A percentile compares a stretch with the other conserved stretches of the same genome.
Evolutionary conservation across 371 early-diverging fungal genomes (phyloP).

Genomic region (Thermomucor indicae-seudaticae): DNA sequence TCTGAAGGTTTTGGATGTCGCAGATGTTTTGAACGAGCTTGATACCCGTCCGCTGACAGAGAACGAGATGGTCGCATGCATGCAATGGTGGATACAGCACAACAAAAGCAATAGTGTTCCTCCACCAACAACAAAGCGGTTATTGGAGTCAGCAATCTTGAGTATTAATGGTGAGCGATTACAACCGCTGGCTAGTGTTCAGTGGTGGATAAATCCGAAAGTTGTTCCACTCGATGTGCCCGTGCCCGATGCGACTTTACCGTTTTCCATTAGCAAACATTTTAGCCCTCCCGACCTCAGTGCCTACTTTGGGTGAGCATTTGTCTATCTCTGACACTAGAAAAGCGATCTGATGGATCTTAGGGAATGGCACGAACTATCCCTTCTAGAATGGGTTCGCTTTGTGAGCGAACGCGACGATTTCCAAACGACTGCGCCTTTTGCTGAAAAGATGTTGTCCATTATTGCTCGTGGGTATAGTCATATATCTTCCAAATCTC

Average conservation of each 20-base stretch:
- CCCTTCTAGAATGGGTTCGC: constrained; percentile 60
- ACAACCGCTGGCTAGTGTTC: constrained; percentile 36
- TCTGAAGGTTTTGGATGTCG: constrained; percentile 39
- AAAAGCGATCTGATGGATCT: not conserved
- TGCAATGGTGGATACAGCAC: constrained; percentile 76
- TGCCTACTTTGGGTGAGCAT: constrained; percentile 44
- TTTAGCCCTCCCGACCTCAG: constrained; percentile 56
- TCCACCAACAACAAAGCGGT: constrained; percentile 5
- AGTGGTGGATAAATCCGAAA: constrained; percentile 60
- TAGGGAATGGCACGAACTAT: constrained; percentile 55
- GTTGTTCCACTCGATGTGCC: constrained; percentile 58
- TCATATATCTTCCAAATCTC: constrained; percentile 32
- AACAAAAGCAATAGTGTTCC: constrained; percentile 7
- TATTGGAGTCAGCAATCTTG: constrained; percentile 35
- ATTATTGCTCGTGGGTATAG: constrained; percentile 52
- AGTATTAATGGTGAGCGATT: constrained; percentile 37
- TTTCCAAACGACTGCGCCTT: constrained; percentile 49
- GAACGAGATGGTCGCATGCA: constrained; percentile 62
- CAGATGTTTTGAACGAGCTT: constrained; percentile 69
- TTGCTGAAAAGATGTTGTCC: constrained; percentile 63
- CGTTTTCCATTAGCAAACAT: constrained; percentile 59
- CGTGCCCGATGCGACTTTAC: constrained; percentile 58
- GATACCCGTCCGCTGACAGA: constrained; percentile 45
- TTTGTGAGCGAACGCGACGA: constrained; percentile 45
- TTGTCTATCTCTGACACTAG: not conserved